These are phyloP conservation scores for Lepidopterella palustris DNA, from an alignment of 495 filamentous ascomycete genomes.

Conservation along the genomic window DNA sequence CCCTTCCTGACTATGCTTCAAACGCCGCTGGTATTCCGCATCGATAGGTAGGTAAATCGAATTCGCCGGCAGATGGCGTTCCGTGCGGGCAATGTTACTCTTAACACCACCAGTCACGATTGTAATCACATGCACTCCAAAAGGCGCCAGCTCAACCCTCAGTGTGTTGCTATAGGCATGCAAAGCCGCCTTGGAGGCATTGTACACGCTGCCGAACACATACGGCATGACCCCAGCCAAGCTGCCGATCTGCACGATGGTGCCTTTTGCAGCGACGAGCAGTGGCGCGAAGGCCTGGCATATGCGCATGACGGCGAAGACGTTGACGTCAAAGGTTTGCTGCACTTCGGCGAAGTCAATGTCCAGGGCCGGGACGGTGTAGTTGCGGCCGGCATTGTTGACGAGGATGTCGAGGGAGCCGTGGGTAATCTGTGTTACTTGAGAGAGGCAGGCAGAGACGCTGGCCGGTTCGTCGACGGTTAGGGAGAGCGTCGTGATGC, in stretches of 20 bases:
- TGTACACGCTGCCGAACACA: constrained; percentile 46
- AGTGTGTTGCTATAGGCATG: constrained; percentile 56
- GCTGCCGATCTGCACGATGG: constrained; percentile 56
- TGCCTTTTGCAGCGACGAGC: constrained; percentile 52
- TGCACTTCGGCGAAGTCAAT: constrained; percentile 47
- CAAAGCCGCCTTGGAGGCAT: constrained; percentile 58
- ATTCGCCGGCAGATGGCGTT: constrained; percentile 43
- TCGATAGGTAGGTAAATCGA: constrained; percentile 50
- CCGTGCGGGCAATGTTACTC: constrained; percentile 49
- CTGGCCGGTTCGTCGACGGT: constrained; percentile 46
- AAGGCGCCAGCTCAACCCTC: constrained; percentile 48
- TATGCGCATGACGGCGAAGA: constrained; percentile 54
- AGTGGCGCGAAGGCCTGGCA: constrained; percentile 54
- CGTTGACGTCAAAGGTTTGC: constrained; percentile 51
- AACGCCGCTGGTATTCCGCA: constrained; percentile 45
- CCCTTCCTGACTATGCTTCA: constrained; percentile 51
- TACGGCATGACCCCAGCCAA: constrained; percentile 49
- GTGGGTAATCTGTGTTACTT: constrained; percentile 41
- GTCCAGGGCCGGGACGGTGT: constrained; percentile 57
- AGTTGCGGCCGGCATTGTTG: constrained; percentile 58
- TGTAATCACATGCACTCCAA: constrained; percentile 41
- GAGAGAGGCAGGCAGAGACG: constrained; percentile 40
- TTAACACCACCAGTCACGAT: constrained; percentile 59
- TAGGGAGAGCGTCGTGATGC: constrained; percentile 50
- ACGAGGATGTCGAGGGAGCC: constrained; percentile 51